Conservation (phyloP, 1,139 yeast genomes). For the Hyphopichia wangnamkhiaoensis region DNA sequence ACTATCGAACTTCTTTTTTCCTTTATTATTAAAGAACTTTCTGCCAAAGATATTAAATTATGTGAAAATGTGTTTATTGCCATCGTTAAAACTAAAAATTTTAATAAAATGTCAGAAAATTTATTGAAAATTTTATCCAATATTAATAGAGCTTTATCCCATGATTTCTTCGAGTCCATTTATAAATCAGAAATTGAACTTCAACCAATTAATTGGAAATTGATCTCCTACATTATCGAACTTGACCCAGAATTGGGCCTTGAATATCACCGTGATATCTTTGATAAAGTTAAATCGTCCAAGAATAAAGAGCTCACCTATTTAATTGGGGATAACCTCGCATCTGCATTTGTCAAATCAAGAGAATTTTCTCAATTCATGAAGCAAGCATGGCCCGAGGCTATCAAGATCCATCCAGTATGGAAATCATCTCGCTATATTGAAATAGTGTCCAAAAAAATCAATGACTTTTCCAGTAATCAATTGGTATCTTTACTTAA, state of each 20-base stretch:
- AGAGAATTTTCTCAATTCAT: conserved; percentile 60
- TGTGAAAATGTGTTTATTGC: conserved; percentile 46
- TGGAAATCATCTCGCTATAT: conserved; percentile 34
- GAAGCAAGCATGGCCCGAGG: conserved; percentile 42
- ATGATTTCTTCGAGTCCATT: conserved; percentile 41
- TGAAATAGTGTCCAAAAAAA: conserved; percentile 35
- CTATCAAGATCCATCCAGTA: conserved; percentile 22
- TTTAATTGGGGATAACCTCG: conserved; percentile 37
- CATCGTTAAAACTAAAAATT: conserved; percentile 28
- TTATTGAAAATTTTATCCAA: conserved; percentile 39
- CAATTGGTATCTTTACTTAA: conserved; percentile 37
- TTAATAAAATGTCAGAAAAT: conserved; percentile 35
- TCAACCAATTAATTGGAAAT: conserved; percentile 38
- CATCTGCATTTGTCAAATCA: conserved; percentile 53
- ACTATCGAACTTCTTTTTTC: conserved; percentile 26
- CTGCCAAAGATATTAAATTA: conserved; percentile 26
- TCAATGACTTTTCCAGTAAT: conserved; percentile 45
- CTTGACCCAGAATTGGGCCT: conserved; percentile 56
- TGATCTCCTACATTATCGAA: conserved; percentile 44
- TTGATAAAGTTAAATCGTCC: conserved; percentile 12
- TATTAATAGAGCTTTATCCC: conserved; percentile 50
- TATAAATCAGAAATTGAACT: conserved; percentile 26
- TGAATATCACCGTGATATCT: conserved; percentile 29
- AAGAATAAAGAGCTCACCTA: conserved; percentile 10
- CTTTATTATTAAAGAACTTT: conserved; percentile 24